These are phyloP conservation scores for Fraxinus angustifolia DNA, from an alignment of 305 asterid species.

Conservation along the genomic window DNA sequence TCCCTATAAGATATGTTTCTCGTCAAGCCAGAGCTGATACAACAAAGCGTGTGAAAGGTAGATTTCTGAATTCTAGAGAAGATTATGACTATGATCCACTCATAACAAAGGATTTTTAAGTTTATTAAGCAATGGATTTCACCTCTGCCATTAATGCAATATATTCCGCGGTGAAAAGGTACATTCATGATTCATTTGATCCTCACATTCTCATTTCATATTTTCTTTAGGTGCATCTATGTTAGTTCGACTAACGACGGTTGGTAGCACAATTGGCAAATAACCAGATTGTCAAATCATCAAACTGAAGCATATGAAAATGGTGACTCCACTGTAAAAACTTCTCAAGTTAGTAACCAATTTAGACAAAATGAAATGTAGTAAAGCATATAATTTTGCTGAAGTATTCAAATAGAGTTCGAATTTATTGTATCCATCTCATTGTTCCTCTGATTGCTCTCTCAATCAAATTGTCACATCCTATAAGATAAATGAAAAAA, in stretches of 20 bases:
- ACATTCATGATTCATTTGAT: neutral
- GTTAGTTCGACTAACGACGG: too few species aligned
- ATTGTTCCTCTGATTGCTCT: too few species aligned
- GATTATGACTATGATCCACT: slow-evolving; percentile 48
- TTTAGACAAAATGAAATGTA: neutral
- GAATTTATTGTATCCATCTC: too few species aligned
- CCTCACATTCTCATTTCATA: neutral
- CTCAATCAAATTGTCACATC: too few species aligned
- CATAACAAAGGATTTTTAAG: slow-evolving; percentile 31
- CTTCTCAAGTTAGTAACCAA: neutral
- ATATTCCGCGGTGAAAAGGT: neutral
- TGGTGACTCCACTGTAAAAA: neutral
- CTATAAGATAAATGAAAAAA: too few species aligned
- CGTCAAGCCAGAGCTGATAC: slow-evolving; percentile 86
- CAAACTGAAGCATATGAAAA: neutral
- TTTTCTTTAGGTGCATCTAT: neutral
- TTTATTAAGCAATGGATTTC: neutral
- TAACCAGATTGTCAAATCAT: neutral
- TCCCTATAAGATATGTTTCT: slow-evolving; percentile 71
- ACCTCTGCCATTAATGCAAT: neutral
- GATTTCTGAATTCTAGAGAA: slow-evolving; percentile 75
- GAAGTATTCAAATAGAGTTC: too few species aligned
- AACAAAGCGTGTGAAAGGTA: slow-evolving; percentile 72
- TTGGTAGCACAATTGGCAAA: too few species aligned
- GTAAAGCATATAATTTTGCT: neutral